Evolutionary conservation across 371 early-diverging fungal species (phyloP), one percentile per base, ranked within the genome.

Genomic region (Syncephalastrum racemosum): DNA sequence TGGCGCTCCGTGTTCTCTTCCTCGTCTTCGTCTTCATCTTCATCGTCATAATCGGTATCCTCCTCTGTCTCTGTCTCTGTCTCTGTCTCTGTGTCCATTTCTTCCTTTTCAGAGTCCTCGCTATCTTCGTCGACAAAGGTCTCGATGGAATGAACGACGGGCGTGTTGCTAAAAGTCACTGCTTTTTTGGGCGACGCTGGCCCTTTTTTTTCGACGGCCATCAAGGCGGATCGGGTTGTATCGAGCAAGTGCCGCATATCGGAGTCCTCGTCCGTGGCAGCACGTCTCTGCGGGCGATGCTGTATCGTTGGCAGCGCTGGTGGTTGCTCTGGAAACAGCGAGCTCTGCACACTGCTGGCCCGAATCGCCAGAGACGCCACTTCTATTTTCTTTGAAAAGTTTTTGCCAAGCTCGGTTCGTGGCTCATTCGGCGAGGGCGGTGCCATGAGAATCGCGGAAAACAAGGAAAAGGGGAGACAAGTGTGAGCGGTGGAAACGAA

Each of bases 311-410:
- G 44, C 24, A 27, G 16, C 39, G 56, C 45, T 0, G 20, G 20
- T 23, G 18, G 46, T 46, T 22, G 44, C 49, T 59, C 48, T 0
- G 59, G 50, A 16, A 63, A 53, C n/a, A 58, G 56, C 5, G 55
- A 57, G 14, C 51, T 53, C 20, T 56, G 62, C 15, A 54, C 40
- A 16, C 40, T 45, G n/a, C 46, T 60, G 7, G 62, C 45, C 12
- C 53, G 51, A 50, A 66, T 66, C 40, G 59, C 62, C 14, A 66
- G 51, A 20, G 62, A 49, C 6, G 66, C 66, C 12, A 66, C 49
- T 56, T 66, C 56, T 31, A 66, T 61, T 12, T 55, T 54, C 46
- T 48, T 42, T 4, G 62, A 61, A 55, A 58, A 60, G 12, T 27
- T 56, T 47, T 53, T 58, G 0, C 60, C 66, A 1, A 61, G 49